Conservation (phyloP, 2,329 filamentous ascomycete species). For the Zelopaecilomyces penicillatus region DNA sequence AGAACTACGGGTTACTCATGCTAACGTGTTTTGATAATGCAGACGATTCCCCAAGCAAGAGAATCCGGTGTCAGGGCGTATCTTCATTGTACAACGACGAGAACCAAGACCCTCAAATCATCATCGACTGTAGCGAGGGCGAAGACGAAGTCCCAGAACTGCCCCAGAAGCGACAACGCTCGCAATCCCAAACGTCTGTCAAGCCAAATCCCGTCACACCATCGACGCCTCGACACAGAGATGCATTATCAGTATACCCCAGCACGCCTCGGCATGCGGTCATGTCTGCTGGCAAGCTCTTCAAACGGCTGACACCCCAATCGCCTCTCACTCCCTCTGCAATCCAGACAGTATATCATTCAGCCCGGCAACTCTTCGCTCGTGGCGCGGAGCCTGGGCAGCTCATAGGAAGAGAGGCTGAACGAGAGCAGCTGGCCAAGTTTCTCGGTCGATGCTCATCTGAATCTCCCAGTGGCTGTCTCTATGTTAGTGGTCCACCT, state of each 20-base stretch:
- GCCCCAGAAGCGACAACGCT: conserved; percentile 17
- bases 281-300: conserved; percentile 63
- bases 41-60: conserved; percentile 33
- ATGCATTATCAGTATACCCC: conserved; percentile 64
- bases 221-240: conserved; percentile 67
- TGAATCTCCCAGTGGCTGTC: conserved; percentile 61
- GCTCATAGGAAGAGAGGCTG: conserved; percentile 68
- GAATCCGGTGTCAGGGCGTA: conserved; percentile 35
- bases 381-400: conserved; percentile 66
- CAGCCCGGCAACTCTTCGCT: conserved; percentile 79
- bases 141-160: conserved; percentile 31
- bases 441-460: conserved; percentile 62
- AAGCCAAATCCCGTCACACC: conserved; percentile 54
- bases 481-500: conserved; percentile 92
- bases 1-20: too few relatives aligned
- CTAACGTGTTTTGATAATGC: background rate
- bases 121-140: conserved; percentile 32
- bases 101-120: conserved; percentile 45
- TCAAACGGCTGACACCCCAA: conserved; percentile 70
- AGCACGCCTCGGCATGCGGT: conserved; percentile 79
- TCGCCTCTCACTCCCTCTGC: conserved; percentile 63
- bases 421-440: conserved; percentile 53
- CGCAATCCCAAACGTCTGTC: conserved; percentile 21
- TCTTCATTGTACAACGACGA: conserved; percentile 52
- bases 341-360: conserved; percentile 72